phyloP scores from a whole-genome alignment of 768 basidiomycete genomes.

The Naganishia friedmannii region DNA sequence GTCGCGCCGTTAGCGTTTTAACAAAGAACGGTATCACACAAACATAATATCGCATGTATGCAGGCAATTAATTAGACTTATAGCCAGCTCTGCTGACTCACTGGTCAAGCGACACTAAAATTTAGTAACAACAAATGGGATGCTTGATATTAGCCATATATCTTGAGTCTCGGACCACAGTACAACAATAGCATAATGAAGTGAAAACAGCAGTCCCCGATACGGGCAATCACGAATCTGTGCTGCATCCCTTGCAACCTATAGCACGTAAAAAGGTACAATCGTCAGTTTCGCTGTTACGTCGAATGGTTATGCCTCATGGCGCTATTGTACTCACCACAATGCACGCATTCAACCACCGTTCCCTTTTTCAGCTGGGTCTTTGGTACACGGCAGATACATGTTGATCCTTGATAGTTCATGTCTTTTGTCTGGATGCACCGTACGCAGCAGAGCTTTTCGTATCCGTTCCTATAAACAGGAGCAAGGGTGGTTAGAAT shows the following conservation, averaged over 20 bases:
- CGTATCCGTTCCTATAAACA: conserved; percentile 64
- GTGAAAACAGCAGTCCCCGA: not conserved
- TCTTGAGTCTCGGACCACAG: not conserved
- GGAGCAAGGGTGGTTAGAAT: not conserved
- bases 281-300: not conserved
- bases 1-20: too few relatives aligned
- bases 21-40: too few relatives aligned
- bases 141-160: not conserved
- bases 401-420: conserved; percentile 98
- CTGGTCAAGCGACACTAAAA: too few relatives aligned
- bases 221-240: not conserved
- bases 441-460: conserved; percentile 92
- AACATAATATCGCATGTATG: not conserved
- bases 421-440: conserved; percentile 98
- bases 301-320: not conserved
- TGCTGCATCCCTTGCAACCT: conserved; percentile 20
- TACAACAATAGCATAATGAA: conserved; percentile 19
- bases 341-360: conserved; percentile 93
- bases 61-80: too few relatives aligned
- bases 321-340: conserved; percentile 67
- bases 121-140: not conserved
- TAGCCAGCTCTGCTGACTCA: too few relatives aligned
- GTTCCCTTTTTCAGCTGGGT: conserved; percentile 84
- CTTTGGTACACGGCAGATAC: conserved; percentile 96
- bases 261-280: not conserved